Base-by-base conservation (phyloP, 2,329 filamentous ascomycete genomes). In the Botrytis tulipae region DNA sequence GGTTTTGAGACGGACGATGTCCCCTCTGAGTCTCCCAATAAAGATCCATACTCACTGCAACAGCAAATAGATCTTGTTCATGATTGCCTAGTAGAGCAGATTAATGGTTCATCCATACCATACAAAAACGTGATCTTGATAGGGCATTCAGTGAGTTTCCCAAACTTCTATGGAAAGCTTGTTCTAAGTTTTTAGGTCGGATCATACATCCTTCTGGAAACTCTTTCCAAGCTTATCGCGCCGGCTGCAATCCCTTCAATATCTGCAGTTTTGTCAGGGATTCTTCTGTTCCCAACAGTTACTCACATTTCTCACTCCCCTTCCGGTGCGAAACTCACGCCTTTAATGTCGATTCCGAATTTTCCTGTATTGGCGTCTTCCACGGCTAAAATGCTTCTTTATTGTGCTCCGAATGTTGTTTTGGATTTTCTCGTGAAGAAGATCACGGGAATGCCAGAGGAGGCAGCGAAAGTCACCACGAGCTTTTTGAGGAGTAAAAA, bases 271-370 rank as follows among this genome's bases (percentile, higher is more conserved):
- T 25, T 72, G 25, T 72, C 70, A 42, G 91, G 87, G 1, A 84
- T 94, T 60, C 84, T 94, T 73, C 85, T 95, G 29, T 94, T 94
- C 80, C 92, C 92, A 1, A 93, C 92, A 1, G 86, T 95, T 54
- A 86, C 90, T n/a, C 88, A 93, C 82, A 90, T 95, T 75, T 88
- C 89, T 16, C 82, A 83, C 73, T 92, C 90, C 1, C 85, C 87
- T 0, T 89, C 85, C 42, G 92, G 92, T 1, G 82, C 82, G 72
- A 86, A 86, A 66, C 82, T 90, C 57, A 82, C 82, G 54, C 76
- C 84, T 6, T 78, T 89, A 8, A 82, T 82, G 61, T 82, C 82
- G 18, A 79, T 81, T 44, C 77, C 78, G 3, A 71, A 77, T n/a
- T 79, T 81, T 54, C 75, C 79, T 3, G 76, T 70, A 22, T 74